Conservation (phyloP, 2,329 filamentous ascomycete species). For the Beauveria sp. region DNA sequence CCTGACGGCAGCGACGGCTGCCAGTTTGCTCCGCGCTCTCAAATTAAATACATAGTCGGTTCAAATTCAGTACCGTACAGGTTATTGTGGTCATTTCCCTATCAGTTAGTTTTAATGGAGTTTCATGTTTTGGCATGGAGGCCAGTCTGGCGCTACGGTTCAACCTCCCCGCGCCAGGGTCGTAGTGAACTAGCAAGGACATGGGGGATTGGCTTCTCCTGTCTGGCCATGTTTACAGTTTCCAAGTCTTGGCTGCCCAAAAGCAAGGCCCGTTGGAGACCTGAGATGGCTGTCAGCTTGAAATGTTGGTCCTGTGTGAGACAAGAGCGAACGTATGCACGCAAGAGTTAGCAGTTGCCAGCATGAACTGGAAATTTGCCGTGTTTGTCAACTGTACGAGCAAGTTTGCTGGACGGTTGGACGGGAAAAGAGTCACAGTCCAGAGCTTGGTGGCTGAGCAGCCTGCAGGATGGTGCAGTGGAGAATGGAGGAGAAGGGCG, state of each 20-base stretch:
- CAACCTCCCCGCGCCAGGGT: conserved; percentile 6
- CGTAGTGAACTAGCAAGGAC: not conserved
- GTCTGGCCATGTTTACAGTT: not conserved
- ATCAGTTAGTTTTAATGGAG: not conserved
- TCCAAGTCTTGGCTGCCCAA: not conserved
- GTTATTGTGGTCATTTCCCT: not conserved
- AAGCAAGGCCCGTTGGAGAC: not conserved
- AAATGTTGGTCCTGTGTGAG: not conserved
- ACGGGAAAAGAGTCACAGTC: conserved; percentile 5
- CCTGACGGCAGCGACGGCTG: not conserved
- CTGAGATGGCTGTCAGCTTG: not conserved
- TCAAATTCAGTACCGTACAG: not conserved
- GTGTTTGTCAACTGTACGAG: not conserved
- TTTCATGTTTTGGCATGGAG: not conserved
- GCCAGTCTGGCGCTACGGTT: conserved; percentile 6
- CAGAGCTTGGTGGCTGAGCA: not conserved
- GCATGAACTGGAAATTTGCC: not conserved
- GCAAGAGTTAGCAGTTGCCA: not conserved
- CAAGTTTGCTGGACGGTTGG: not conserved
- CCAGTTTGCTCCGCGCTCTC: not conserved
- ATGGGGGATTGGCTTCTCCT: not conserved
- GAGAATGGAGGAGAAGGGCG: not conserved
- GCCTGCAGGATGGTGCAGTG: not conserved
- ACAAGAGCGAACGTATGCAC: not conserved
- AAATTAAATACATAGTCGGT: not conserved